Conservation (phyloP, 257 asterid genomes). For the Przewalskia tangutica region DNA sequence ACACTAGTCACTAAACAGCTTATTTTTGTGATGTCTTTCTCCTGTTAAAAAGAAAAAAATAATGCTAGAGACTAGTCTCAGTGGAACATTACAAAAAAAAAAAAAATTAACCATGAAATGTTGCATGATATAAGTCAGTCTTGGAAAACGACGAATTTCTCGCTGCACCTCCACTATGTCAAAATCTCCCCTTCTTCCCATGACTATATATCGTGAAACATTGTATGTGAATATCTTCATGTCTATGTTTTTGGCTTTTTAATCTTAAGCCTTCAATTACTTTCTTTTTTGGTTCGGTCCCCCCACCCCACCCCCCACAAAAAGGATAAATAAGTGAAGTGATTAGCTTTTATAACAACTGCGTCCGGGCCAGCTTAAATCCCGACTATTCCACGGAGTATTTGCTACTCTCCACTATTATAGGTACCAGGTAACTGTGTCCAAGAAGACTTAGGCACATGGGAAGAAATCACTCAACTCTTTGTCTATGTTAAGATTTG, state of each 20-base stretch:
- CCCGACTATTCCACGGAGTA: not conserved
- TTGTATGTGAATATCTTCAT: not conserved
- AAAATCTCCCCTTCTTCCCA: not conserved
- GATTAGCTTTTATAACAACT: not conserved
- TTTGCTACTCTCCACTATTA: not conserved
- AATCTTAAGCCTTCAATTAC: not conserved
- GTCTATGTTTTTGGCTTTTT: not conserved
- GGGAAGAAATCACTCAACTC: not conserved
- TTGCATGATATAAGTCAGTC: not conserved
- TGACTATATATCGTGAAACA: not conserved
- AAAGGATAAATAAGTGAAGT: not conserved
- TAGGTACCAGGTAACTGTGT: not conserved
- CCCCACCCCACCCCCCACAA: too few relatives aligned
- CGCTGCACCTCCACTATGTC: not conserved
- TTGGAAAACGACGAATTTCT: not conserved
- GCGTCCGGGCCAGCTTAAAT: not conserved
- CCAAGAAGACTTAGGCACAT: not conserved
- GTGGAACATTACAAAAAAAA: not conserved
- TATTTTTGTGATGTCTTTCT: not conserved
- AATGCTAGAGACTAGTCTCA: not conserved
- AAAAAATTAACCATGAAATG: not conserved
- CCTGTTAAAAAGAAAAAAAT: not conserved
- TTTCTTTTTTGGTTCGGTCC: not conserved
- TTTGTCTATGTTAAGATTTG: not conserved
- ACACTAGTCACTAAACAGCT: not conserved